phyloP scores from a whole-genome alignment of 2,329 filamentous ascomycete species.

The Sporothrix schenckii region DNA sequence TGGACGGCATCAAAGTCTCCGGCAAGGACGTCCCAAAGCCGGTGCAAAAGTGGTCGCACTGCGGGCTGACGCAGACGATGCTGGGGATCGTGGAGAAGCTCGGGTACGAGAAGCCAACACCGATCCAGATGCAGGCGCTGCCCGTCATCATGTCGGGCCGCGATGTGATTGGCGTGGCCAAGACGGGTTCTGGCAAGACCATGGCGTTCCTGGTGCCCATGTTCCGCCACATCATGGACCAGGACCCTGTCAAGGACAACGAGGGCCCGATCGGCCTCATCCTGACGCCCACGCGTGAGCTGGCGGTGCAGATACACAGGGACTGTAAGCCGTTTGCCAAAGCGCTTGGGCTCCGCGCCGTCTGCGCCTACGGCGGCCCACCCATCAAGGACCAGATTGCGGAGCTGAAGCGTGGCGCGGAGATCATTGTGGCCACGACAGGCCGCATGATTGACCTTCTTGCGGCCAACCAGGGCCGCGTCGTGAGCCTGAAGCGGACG shows the following conservation, averaged over 20 bases:
- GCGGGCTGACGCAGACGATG: constrained; percentile 83
- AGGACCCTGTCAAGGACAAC: constrained; percentile 74
- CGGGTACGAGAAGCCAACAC: constrained; percentile 84
- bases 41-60: constrained; percentile 95
- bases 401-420: constrained; percentile 89
- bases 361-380: constrained; percentile 92
- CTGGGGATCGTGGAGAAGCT: constrained; percentile 81
- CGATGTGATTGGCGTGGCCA: constrained; percentile 94
- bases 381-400: constrained; percentile 98
- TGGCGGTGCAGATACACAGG: constrained; percentile 89
- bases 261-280: constrained; percentile 89
- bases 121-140: constrained; percentile 93
- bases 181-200: constrained; percentile 97
- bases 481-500: constrained; percentile 85
- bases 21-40: constrained; percentile 89
- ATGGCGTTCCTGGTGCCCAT: constrained; percentile 94
- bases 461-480: constrained; percentile 88
- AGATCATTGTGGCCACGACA: constrained; percentile 93
- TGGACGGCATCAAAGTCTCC: constrained; percentile 93
- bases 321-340: constrained; percentile 96
- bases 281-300: constrained; percentile 90
- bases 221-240: constrained; percentile 97
- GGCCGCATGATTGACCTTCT: constrained; percentile 95
- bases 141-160: constrained; percentile 94
- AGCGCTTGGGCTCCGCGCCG: constrained; percentile 78